phyloP scores from a whole-genome alignment of 441 rosid species.

The Aquilaria agallochum region DNA sequence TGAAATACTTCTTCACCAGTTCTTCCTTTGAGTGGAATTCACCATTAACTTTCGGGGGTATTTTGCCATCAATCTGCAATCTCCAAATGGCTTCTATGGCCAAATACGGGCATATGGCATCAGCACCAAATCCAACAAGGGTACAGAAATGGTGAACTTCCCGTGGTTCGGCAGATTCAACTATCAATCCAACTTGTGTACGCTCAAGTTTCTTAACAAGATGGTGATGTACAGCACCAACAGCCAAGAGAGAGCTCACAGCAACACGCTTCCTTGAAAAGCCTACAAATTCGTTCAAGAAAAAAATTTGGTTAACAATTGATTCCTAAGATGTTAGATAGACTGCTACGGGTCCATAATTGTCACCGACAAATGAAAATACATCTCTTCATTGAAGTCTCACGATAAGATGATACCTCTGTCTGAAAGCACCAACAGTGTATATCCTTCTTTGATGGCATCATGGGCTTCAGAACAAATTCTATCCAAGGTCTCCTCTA shows the following conservation, averaged over 20 bases:
- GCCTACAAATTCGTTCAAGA: slow-evolving; percentile 32
- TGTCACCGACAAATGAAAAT: not conserved
- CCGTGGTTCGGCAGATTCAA: slow-evolving; percentile 99
- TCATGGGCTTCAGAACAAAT: slow-evolving; percentile 87
- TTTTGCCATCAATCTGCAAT: slow-evolving; percentile 95
- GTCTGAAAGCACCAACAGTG: slow-evolving; percentile 89
- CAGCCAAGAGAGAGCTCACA: slow-evolving; percentile 97
- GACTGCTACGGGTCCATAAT: no score
- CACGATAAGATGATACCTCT: slow-evolving; percentile 56
- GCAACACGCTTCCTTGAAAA: slow-evolving; percentile 86
- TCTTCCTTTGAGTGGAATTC: slow-evolving; percentile 84
- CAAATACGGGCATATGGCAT: slow-evolving; percentile 97
- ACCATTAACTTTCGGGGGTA: slow-evolving; percentile 89
- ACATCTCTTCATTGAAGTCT: no score
- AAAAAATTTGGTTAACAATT: no score
- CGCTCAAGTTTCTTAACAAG: slow-evolving; percentile 92
- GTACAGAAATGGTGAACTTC: slow-evolving; percentile 99
- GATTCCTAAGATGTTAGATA: no score
- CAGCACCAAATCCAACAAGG: slow-evolving; percentile 96
- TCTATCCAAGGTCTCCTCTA: slow-evolving; percentile 89
- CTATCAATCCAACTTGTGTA: slow-evolving; percentile 80
- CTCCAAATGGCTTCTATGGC: slow-evolving; percentile 89
- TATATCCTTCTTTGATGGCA: slow-evolving; percentile 94
- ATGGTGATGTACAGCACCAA: slow-evolving; percentile 99
- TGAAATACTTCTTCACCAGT: slow-evolving; percentile 90